Evolutionary conservation across 2,329 filamentous ascomycete species (phyloP).

Genomic region (Hymenoscyphus occultus): DNA sequence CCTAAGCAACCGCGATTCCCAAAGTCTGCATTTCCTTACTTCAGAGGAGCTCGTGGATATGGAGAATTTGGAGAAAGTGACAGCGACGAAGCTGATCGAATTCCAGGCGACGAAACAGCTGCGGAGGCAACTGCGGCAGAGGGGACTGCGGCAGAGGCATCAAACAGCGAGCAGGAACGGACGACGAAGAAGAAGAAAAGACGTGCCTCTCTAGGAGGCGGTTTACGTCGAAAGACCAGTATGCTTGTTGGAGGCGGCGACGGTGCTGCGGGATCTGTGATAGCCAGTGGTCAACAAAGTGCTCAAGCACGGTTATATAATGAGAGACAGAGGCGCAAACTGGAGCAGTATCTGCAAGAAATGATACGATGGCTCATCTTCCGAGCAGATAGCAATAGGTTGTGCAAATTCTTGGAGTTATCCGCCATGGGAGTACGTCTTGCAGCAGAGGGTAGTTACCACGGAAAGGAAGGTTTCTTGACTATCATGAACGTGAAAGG

Average conservation of each 20-base stretch:
- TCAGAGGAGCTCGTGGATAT: conserved; percentile 71
- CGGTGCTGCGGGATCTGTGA: conserved; percentile 27
- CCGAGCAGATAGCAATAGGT: conserved; percentile 86
- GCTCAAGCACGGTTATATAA: conserved; percentile 53
- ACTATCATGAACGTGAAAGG: conserved; percentile 90
- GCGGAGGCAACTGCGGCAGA: conserved; percentile 57
- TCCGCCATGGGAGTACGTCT: conserved; percentile 91
- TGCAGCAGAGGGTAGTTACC: conserved; percentile 92
- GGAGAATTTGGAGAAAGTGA: conserved; percentile 65
- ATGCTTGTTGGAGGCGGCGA: conserved; percentile 37
- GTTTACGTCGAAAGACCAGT: conserved; percentile 49
- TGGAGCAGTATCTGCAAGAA: conserved; percentile 87
- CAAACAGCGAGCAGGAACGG: conserved; percentile 66
- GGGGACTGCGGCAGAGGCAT: conserved; percentile 58
- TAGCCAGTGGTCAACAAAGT: conserved; percentile 37
- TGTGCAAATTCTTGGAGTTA: conserved; percentile 94
- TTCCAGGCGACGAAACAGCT: conserved; percentile 45
- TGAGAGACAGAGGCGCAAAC: conserved; percentile 76
- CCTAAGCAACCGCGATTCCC: conserved; percentile 89
- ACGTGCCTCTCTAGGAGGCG: conserved; percentile 46
- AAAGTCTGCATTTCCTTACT: conserved; percentile 82
- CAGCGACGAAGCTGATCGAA: conserved; percentile 53
- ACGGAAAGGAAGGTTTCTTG: conserved; percentile 94
- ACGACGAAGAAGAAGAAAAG: conserved; percentile 45
- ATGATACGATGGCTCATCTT: conserved; percentile 98